Conservation (phyloP, 2,329 filamentous ascomycete genomes). For the Neobulgaria alba region DNA sequence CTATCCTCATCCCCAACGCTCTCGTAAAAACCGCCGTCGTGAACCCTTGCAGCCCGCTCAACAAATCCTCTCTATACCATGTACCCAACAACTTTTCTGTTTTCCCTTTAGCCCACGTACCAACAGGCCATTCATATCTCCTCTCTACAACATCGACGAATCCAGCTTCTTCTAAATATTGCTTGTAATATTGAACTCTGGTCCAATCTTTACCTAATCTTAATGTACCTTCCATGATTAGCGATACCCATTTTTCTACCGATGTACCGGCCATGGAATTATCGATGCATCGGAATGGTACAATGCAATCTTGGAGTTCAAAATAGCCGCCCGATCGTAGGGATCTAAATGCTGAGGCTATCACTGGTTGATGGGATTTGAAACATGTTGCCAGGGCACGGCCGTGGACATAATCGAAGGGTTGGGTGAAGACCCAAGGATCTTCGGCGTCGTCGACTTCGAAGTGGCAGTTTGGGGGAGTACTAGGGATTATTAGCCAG, state of each 20-base stretch:
- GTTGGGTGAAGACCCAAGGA: conserved; percentile 34
- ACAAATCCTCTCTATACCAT: conserved; percentile 20
- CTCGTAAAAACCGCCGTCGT: conserved; percentile 24
- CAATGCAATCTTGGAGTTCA: conserved; percentile 25
- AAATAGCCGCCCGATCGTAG: conserved; percentile 21
- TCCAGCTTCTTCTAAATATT: conserved; percentile 24
- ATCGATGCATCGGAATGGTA: conserved; percentile 8
- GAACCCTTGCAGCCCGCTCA: conserved; percentile 13
- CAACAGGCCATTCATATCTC: conserved; percentile 34
- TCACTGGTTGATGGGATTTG: conserved; percentile 39
- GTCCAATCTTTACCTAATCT: conserved; percentile 3
- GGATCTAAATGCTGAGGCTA: conserved; percentile 7
- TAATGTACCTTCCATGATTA: conserved; percentile 5
- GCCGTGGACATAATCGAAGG: conserved; percentile 50
- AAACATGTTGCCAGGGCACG: conserved; percentile 46
- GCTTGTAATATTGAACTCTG: conserved; percentile 8
- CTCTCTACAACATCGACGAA: conserved; percentile 30
- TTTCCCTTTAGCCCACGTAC: conserved; percentile 32
- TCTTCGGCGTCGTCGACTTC: conserved; percentile 37
- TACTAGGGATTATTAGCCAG: too few species aligned
- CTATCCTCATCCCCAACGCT: conserved; percentile 21
- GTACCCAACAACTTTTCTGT: conserved; percentile 27
- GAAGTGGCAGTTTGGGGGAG: conserved; percentile 65
- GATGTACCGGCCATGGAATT: conserved; percentile 15
- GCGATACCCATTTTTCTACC: conserved; percentile 3